Base-by-base conservation (phyloP, 805 yeast genomes). In the Candida tibetensis region DNA sequence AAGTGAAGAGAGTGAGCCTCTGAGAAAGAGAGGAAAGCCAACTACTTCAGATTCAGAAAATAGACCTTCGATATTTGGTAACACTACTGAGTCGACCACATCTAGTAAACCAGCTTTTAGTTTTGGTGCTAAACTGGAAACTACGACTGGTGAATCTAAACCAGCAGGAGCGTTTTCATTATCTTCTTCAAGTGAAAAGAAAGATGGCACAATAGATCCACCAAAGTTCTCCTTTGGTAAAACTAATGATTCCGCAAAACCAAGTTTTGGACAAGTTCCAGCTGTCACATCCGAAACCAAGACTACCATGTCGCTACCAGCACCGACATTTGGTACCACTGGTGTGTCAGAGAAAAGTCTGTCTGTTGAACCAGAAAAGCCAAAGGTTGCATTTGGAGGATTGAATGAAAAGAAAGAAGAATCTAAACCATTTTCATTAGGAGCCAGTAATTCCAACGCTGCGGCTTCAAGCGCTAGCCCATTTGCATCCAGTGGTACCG, bases 141-240 rank as follows among this genome's bases (percentile, higher is more conserved):
- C 37, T n/a, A 25, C 29, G 9, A 40, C 37, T 27, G 48, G 41
- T 17, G 27, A n/a, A 7, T 12, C 22, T 13, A 32, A 30, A 12
- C 30, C 30, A 15, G 16, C 12, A 18, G n/a, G n/a, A n/a, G n/a
- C n/a, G n/a, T n/a, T n/a, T n/a, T n/a, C n/a, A n/a, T n/a, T n/a
- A n/a, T n/a, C n/a, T n/a, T n/a, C n/a, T n/a, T n/a, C n/a, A n/a
- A 18, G 16, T 5, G 30, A 30, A 9, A 23, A 16, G 28, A 27
- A 19, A 13, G 14, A 23, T 4, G 37, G 22, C n/a, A n/a, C n/a
- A n/a, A n/a, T n/a, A n/a, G 36, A 32, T 8, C 12, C 21, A 3
- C 36, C 25, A 32, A 34, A 30, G 13, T 41, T 47, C n/a, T 29
- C 44, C 13, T 47, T 51, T 38, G 57, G 50, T 6, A 19, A 26